Conservation (phyloP, 192 early-diverging fungal species). For the Rhizoclosmatium globosum region DNA sequence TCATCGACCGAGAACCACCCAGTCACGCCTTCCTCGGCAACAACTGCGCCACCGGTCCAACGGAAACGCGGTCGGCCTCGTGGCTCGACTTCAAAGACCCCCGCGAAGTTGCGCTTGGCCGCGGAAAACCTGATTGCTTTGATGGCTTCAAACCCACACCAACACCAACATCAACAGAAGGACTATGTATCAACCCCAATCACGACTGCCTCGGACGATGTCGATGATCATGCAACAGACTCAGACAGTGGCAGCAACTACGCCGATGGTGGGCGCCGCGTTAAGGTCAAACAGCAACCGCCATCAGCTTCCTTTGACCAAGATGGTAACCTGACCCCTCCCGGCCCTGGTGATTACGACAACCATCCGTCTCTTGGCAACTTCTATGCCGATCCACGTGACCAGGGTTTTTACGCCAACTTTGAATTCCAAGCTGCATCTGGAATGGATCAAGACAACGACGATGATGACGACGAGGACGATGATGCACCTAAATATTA, state of each 20-base stretch:
- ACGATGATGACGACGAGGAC: no score
- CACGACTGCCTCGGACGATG: not conserved
- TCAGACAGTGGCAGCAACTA: not conserved
- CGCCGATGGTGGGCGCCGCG: no score
- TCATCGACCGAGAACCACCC: not conserved
- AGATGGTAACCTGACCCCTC: no score
- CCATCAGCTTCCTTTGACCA: no score
- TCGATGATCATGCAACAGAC: not conserved
- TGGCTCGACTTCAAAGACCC: not conserved
- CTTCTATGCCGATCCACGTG: no score
- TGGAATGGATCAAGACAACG: no score
- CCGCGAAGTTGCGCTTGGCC: not conserved
- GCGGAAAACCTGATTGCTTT: slow-evolving; percentile 29
- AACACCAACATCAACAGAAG: not conserved
- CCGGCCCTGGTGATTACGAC: no score
- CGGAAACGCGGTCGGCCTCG: slow-evolving; percentile 11
- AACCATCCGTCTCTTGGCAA: no score
- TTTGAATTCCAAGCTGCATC: no score
- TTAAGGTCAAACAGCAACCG: no score
- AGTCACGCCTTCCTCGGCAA: not conserved
- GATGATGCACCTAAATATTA: no score
- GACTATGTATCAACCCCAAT: not conserved
- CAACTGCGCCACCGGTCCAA: not conserved
- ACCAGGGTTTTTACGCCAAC: no score
- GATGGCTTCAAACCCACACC: not conserved